Evolutionary conservation across 1,139 yeast genomes (phyloP), one percentile per base, ranked within the genome.

Genomic region (Debaryomyces robertsiae): DNA sequence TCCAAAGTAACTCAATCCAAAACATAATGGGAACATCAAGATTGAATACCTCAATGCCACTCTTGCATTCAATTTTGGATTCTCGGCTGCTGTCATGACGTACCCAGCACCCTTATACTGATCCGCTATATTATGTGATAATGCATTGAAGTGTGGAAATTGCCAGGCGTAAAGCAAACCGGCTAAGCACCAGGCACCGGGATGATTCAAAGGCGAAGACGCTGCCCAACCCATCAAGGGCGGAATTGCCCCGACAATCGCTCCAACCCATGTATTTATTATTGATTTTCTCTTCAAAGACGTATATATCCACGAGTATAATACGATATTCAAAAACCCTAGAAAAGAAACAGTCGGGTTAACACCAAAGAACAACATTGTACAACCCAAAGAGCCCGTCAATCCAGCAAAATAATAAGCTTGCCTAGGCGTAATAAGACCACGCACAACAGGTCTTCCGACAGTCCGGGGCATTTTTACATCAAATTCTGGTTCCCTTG

Each of bases 211-310:
- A 1, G 95, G 80, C 2, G 88, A 81, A 3, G 96, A 86, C 1
- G 96, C 96, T 1, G 96, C 96, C 98, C 98, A 93, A 2, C 99
- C 99, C 99, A 93, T 93, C 40, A 94, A 73, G 24, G 99, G 99
- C 1, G 99, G 98, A 30, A 93, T 86, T 0, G 98, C 98, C 3
- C 99, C 99, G 2, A 94, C 98, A 7, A 94, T 60, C 1, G 98
- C 98, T 16, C 99, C 99, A 1, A 93, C 94, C 99, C 99, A 93
- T 1, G 99, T 93, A 61, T 93, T 93, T 33, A 86, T 60, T 38
- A 93, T 93, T 14, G 89, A 82, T 48, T 74, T 79, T 41, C 99
- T 75, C 58, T 93, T 93, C 58, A 94, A 69, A 0, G 97, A 85
- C 0, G 99, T 93, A 65, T 93, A 93, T 1, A 84, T 65, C 84